These are phyloP conservation scores for Digitaria exilis DNA, from an alignment of 202 grass and related monocot genomes.

Conservation along the genomic window DNA sequence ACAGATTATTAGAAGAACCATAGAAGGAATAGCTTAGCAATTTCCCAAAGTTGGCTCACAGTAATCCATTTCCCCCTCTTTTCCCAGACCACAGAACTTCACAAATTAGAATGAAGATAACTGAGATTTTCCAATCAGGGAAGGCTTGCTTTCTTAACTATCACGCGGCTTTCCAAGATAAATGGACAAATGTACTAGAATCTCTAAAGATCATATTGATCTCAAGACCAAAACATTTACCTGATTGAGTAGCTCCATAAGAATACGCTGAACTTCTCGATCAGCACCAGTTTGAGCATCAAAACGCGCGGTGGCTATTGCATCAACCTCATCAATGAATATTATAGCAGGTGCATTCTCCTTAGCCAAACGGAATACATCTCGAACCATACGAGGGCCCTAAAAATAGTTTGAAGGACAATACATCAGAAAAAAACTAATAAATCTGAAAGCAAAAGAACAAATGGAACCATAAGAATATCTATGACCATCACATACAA, in stretches of 20 bases:
- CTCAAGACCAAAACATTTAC: constrained; percentile 25
- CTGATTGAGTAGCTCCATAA: constrained; percentile 99
- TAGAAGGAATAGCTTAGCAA: not conserved
- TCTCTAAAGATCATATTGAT: not conserved
- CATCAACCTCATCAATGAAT: constrained; percentile 98
- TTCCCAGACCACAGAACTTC: not conserved
- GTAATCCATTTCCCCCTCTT: not conserved
- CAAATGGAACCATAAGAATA: constrained; percentile 15
- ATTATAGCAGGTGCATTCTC: constrained; percentile 99
- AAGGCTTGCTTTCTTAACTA: not conserved
- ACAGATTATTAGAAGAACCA: not conserved
- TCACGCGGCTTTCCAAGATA: not conserved
- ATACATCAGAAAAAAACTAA: not conserved
- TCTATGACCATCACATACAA: not conserved
- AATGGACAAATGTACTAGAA: not conserved
- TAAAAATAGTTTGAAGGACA: constrained; percentile 29
- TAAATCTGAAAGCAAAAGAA: constrained; percentile 19
- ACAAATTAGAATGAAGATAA: not conserved
- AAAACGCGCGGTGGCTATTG: constrained; percentile 96
- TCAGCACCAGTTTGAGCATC: constrained; percentile 99
- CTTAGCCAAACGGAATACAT: constrained; percentile 97
- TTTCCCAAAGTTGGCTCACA: not conserved
- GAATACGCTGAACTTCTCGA: constrained; percentile 97
- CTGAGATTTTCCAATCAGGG: not conserved
- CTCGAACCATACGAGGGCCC: constrained; percentile 96